Percentiles rank a stretch among this genome's conserved stretches.
Evolutionary conservation across 495 filamentous ascomycete genomes (phyloP).

Genomic region (Trichoderma gamsii): DNA sequence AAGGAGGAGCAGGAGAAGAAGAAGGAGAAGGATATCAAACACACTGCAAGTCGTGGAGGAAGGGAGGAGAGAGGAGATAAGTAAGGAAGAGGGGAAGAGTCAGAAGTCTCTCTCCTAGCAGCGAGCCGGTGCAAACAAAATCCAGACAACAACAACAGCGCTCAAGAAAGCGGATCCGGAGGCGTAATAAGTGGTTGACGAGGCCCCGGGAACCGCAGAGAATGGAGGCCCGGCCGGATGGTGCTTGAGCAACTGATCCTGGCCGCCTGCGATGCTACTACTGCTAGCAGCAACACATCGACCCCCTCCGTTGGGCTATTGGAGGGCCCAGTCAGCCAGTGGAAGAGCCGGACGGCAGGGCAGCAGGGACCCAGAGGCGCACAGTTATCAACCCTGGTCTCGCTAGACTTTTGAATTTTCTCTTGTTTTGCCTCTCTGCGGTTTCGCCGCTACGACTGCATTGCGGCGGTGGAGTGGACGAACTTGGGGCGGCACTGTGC

Average conservation of each 20-base stretch:
- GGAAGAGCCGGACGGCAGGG: slow-evolving; percentile 9
- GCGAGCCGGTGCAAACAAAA: not conserved
- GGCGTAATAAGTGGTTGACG: slow-evolving; percentile 13
- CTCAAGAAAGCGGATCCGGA: not conserved
- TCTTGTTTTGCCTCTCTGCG: not conserved
- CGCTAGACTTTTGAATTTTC: not conserved
- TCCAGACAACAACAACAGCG: not conserved
- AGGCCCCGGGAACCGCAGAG: not conserved
- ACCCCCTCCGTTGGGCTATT: not conserved
- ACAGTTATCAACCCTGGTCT: slow-evolving; percentile 7
- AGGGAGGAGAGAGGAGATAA: not conserved
- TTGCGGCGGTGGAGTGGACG: not conserved
- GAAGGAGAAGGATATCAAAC: not conserved
- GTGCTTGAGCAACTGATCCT: not conserved
- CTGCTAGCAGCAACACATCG: not conserved
- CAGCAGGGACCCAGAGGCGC: not conserved
- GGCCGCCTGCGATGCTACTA: not conserved
- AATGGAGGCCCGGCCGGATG: slow-evolving; percentile 9
- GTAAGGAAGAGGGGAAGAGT: not conserved
- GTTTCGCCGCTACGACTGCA: slow-evolving; percentile 4
- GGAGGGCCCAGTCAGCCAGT: not conserved
- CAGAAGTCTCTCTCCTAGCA: not conserved
- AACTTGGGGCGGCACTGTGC: slow-evolving; percentile 5
- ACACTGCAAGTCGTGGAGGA: not conserved
- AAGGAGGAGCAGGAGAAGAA: not conserved